These are phyloP conservation scores for Retiboletus flavoniger DNA, from an alignment of 1,284 basidiomycete species.

Conservation along the genomic window DNA sequence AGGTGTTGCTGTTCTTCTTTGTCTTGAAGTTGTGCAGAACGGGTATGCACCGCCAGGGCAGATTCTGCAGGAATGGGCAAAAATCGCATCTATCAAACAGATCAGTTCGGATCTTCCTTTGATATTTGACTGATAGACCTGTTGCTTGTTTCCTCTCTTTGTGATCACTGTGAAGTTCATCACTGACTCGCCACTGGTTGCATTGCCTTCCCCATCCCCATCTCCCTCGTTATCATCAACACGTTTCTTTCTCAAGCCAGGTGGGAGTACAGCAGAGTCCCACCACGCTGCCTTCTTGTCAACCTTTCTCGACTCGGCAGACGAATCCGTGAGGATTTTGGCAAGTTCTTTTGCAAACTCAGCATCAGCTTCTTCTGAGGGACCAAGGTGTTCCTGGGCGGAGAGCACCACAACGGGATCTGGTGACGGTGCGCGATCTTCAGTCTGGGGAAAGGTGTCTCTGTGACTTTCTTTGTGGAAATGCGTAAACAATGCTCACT, in stretches of 20 bases:
- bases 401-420: constrained; percentile 73
- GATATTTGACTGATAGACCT: constrained; percentile 46
- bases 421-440: constrained; percentile 70
- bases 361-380: constrained; percentile 83
- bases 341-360: constrained; percentile 96
- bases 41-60: constrained; percentile 84
- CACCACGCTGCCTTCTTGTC: constrained; percentile 84
- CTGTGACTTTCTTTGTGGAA: background rate
- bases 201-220: constrained; percentile 38
- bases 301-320: constrained; percentile 77
- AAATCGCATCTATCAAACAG: constrained; percentile 62
- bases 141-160: constrained; percentile 91
- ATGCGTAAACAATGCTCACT: constrained; percentile 39
- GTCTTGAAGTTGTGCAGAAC: constrained; percentile 86
- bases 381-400: constrained; percentile 67
- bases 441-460: constrained; percentile 41
- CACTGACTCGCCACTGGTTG: constrained; percentile 42
- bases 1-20: constrained; percentile 94
- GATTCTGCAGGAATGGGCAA: constrained; percentile 86
- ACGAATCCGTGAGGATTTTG: constrained; percentile 88
- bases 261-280: constrained; percentile 79
- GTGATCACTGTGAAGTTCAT: constrained; percentile 96
- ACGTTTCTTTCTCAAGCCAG: constrained; percentile 60
- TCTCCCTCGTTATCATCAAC: constrained; percentile 55
- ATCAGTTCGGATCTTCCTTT: constrained; percentile 9